phyloP scores from a whole-genome alignment of 768 basidiomycete species.

The Tubosaeta sp. region DNA sequence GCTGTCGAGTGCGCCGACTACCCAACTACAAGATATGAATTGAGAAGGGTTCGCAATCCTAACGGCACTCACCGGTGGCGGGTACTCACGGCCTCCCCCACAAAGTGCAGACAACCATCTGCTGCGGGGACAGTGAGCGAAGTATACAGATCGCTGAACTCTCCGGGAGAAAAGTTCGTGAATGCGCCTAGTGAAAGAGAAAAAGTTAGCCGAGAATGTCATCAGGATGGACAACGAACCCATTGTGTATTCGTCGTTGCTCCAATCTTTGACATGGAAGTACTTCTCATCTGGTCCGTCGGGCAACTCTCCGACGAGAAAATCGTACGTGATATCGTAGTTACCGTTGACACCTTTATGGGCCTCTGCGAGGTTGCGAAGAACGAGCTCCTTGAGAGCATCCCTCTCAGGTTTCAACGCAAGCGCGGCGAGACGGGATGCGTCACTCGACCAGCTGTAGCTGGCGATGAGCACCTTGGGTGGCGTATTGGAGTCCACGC shows the following conservation, averaged over 20 bases:
- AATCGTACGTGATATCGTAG: conserved; percentile 9
- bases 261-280: conserved; percentile 33
- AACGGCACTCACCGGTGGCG: conserved; percentile 10
- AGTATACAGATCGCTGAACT: conserved; percentile 32
- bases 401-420: conserved; percentile 8
- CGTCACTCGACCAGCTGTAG: conserved; percentile 40
- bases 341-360: conserved; percentile 1
- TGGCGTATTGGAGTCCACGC: conserved; percentile 16
- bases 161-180: conserved; percentile 38
- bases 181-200: conserved; percentile 30
- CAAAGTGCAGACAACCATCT: conserved; percentile 10
- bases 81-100: conserved; percentile 13
- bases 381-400: conserved; percentile 26
- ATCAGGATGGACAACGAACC: conserved; percentile 21
- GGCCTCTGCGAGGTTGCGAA: conserved; percentile 3
- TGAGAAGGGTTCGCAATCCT: neutral
- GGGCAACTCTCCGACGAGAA: conserved; percentile 14
- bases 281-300: conserved; percentile 11
- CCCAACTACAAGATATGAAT: neutral
- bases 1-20: conserved; percentile 26
- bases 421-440: conserved; percentile 34
- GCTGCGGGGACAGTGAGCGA: conserved; percentile 30
- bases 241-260: conserved; percentile 27
- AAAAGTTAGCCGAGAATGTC: neutral
- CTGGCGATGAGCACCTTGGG: conserved; percentile 36